Base-by-base conservation (phyloP, 495 filamentous ascomycete genomes). In the Podospora sp. region DNA sequence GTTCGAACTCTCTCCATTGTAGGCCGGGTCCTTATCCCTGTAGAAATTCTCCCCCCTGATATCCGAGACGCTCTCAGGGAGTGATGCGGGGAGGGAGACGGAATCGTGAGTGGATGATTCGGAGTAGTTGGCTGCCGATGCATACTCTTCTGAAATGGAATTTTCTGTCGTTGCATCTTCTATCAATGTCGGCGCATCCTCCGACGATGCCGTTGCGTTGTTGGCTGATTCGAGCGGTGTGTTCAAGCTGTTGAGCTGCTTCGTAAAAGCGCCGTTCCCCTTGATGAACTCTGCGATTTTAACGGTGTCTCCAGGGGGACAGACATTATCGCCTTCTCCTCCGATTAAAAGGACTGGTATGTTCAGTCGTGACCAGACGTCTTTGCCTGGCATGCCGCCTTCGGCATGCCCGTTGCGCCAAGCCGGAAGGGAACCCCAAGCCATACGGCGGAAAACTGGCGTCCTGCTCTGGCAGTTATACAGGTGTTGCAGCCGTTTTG, bases 391-490 rank as follows among this genome's bases (percentile, higher is more conserved):
- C 12, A 95, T 73, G 2, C 91, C 91, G 7, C 87, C 88, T n/a
- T 80, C 72, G 4, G 85, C 73, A 16, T 79, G 70, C 22, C 79
- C 83, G 21, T 82, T 72, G 12, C 80, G 65, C 67, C 87, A 88
- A 16, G 76, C 80, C 16, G 90, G 87, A 21, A 92, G 75, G 53
- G 81, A 78, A 1, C 92, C 93, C 78, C 83, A 90, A 4, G 88
- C 90, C 90, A 97, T 94, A 46, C 93, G 85, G 66, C 90, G 86
- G 87, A 91, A 97, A 0, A 96, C 92, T 0, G 90, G 82, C 0
- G 92, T 92, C 68, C 81, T 84, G 67, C 90, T 94, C 73, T 97
- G 92, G 61, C 83, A 83, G 76, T 98, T 98, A 81, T 90, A 97
- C 24, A 87, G 86, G 26, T 90, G 75, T 76, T 98, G 94, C 40